phyloP scores from a whole-genome alignment of 768 basidiomycete species.

The Amanita molliuscula region DNA sequence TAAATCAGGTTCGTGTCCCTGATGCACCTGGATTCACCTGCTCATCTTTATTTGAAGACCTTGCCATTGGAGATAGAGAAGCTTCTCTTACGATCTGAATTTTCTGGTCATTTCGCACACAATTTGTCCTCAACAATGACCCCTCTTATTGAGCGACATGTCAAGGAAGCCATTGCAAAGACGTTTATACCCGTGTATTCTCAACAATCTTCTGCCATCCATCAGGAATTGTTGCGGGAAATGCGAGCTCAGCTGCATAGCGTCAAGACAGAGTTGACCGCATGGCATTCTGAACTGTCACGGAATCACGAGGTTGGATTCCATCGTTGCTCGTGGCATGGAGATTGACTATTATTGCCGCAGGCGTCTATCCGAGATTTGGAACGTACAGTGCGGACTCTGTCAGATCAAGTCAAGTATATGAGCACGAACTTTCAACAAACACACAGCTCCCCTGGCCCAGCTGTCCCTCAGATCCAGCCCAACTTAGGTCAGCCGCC shows the following conservation, averaged over 20 bases:
- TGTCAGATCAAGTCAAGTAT: constrained; percentile 80
- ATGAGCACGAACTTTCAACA: constrained; percentile 49
- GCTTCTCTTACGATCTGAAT: constrained; percentile 63
- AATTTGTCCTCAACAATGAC: constrained; percentile 62
- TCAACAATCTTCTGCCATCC: constrained; percentile 63
- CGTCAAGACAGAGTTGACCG: constrained; percentile 70
- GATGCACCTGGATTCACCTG: constrained; percentile 6
- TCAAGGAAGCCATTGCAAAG: constrained; percentile 70
- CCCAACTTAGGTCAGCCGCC: constrained; percentile 26
- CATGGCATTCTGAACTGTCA: constrained; percentile 74
- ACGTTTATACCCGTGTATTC: constrained; percentile 68
- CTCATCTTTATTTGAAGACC: constrained; percentile 30
- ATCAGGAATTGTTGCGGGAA: constrained; percentile 72
- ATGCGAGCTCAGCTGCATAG: constrained; percentile 65
- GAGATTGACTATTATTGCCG: background rate
- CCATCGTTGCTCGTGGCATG: background rate
- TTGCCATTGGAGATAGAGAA: constrained; percentile 76
- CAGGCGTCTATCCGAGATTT: constrained; percentile 72
- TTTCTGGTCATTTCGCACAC: constrained; percentile 68
- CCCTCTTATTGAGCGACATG: constrained; percentile 69
- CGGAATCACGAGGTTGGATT: constrained; percentile 64
- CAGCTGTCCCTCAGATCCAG: constrained; percentile 26
- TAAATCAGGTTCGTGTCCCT: constrained; percentile 53
- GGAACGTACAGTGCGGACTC: constrained; percentile 62
- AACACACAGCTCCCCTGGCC: constrained; percentile 30